Conservation (phyloP, 2,329 filamentous ascomycete genomes). For the Emergomyces pasteurianus region DNA sequence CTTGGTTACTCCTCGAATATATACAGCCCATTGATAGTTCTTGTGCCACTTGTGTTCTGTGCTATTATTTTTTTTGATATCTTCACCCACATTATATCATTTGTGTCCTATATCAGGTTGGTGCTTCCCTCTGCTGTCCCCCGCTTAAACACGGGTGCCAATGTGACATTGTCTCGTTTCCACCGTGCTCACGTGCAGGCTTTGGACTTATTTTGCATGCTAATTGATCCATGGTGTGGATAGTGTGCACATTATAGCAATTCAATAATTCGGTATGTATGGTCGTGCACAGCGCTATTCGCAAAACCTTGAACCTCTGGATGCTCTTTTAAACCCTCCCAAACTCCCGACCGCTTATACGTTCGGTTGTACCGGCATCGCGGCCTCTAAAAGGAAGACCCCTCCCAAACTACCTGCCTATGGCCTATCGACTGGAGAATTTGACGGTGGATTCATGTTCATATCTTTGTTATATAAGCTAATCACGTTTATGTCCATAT, state of each 20-base stretch:
- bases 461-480: neutral
- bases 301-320: neutral
- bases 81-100: neutral
- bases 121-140: neutral
- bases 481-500: neutral
- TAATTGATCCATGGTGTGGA: neutral
- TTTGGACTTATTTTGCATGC: neutral
- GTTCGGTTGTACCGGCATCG: too few relatives aligned
- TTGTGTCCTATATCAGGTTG: neutral
- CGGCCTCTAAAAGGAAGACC: neutral
- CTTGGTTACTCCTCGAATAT: neutral
- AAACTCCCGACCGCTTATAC: neutral
- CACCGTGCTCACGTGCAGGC: neutral
- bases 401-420: neutral
- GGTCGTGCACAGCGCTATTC: neutral
- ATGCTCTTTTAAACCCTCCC: neutral
- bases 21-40: neutral
- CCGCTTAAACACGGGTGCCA: neutral
- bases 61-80: neutral
- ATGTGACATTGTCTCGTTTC: neutral
- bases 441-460: neutral
- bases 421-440: too few relatives aligned
- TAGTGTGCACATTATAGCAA: neutral
- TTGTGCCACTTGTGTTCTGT: neutral
- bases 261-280: neutral